phyloP scores from a whole-genome alignment of 345 rosid genomes.

The Arabis hirsuta region DNA sequence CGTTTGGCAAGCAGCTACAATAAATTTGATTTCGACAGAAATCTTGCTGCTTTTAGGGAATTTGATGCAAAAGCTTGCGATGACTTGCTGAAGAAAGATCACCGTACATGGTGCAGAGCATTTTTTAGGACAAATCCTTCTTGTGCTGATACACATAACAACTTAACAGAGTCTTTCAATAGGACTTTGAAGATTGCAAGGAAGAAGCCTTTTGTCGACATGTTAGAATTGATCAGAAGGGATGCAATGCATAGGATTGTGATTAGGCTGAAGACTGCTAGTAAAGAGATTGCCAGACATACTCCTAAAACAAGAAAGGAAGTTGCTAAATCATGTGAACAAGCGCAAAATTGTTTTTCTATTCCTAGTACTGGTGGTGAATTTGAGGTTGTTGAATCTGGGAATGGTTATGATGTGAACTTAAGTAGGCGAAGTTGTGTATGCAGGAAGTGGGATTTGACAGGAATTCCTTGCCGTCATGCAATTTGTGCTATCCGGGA shows the following conservation, averaged over 20 bases:
- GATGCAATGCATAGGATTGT: not conserved
- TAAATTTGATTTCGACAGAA: not conserved
- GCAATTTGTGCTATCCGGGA: not conserved
- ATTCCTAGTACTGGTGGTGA: not conserved
- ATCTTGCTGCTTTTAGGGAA: not conserved
- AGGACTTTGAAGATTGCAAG: not conserved
- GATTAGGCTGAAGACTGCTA: not conserved
- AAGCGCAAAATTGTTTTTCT: not conserved
- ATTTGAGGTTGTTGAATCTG: not conserved
- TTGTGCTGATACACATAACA: constrained; percentile 5
- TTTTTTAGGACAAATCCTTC: not conserved
- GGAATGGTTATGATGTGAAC: not conserved
- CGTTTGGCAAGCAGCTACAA: not conserved
- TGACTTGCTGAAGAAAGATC: not conserved
- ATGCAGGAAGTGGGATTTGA: not conserved
- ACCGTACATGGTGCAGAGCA: not conserved
- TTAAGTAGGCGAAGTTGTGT: not conserved
- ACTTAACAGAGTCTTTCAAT: not conserved
- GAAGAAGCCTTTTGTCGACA: not conserved
- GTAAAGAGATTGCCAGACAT: not conserved
- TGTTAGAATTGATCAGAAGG: not conserved
- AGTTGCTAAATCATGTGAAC: not conserved
- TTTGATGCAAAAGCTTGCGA: not conserved
- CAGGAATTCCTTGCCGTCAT: not conserved
- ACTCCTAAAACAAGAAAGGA: not conserved